phyloP scores from a whole-genome alignment of 768 basidiomycete genomes.

The Leccinellum rugosiceps region DNA sequence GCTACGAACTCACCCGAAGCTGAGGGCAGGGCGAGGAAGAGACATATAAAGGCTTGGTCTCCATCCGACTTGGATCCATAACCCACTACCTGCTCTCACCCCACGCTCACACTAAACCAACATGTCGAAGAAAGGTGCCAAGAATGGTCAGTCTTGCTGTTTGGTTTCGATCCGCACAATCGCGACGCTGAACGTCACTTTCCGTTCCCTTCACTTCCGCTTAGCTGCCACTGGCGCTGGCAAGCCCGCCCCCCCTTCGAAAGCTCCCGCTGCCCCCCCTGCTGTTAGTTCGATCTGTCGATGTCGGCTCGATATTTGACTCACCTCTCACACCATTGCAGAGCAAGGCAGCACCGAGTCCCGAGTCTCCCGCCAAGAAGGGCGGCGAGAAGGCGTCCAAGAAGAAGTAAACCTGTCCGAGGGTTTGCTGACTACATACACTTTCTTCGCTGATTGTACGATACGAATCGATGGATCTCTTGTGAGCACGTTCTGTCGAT shows the following conservation, averaged over 20 bases:
- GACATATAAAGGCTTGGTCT: slow-evolving; percentile 21
- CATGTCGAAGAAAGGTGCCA: slow-evolving; percentile 26
- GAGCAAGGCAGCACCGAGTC: slow-evolving; percentile 19
- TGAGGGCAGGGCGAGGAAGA: slow-evolving; percentile 28
- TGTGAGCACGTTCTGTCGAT: neutral
- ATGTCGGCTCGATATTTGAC: neutral
- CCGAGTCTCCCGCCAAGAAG: slow-evolving; percentile 31
- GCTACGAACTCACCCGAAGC: slow-evolving; percentile 21
- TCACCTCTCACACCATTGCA: slow-evolving; percentile 1
- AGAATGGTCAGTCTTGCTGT: slow-evolving; percentile 22
- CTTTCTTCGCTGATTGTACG: slow-evolving; percentile 1
- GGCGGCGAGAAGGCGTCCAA: slow-evolving; percentile 24
- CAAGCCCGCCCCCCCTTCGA: slow-evolving; percentile 22
- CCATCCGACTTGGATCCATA: neutral
- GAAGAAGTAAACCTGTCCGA: slow-evolving; percentile 26
- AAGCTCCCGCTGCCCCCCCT: slow-evolving; percentile 17
- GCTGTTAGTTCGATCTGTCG: slow-evolving; percentile 6
- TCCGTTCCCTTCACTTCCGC: neutral
- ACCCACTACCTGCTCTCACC: neutral
- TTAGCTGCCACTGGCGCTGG: slow-evolving; percentile 14
- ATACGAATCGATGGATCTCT: slow-evolving; percentile 1
- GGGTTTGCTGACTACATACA: neutral
- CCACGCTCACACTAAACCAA: slow-evolving; percentile 5
- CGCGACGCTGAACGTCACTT: slow-evolving; percentile 14
- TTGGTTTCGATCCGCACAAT: slow-evolving; percentile 7